phyloP scores from a whole-genome alignment of 2,329 filamentous ascomycete genomes.

The Aspergillus tubingensis region DNA sequence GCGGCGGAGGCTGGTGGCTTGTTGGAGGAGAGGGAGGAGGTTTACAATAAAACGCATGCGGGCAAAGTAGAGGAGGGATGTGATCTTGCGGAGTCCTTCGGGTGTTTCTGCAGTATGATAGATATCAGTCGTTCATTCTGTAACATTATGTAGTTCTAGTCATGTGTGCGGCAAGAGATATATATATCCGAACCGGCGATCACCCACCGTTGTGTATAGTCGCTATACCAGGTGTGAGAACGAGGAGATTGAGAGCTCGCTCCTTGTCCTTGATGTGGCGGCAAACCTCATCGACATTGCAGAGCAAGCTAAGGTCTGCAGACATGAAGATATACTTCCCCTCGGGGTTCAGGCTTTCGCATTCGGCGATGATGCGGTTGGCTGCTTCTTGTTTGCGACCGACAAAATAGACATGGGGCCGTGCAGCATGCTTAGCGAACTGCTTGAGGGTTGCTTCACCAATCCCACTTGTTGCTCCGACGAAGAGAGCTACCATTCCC shows the following conservation, averaged over 20 bases:
- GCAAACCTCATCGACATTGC: conserved; percentile 3
- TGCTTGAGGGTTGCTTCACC: conserved; percentile 50
- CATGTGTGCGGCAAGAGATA: background rate
- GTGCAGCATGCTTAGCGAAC: conserved; percentile 44
- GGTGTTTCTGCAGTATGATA: conserved; percentile 35
- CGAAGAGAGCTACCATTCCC: conserved; percentile 52
- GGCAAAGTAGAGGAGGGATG: conserved; percentile 58
- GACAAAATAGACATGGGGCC: conserved; percentile 51
- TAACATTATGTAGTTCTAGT: background rate
- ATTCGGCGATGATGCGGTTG: conserved; percentile 47
- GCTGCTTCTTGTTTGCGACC: conserved; percentile 45
- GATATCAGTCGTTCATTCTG: too few relatives aligned
- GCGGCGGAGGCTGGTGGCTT: conserved; percentile 1
- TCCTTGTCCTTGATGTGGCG: conserved; percentile 39
- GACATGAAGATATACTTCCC: conserved; percentile 14
- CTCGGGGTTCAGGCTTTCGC: conserved; percentile 44
- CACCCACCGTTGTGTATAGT: background rate
- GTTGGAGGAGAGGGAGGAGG: conserved; percentile 57
- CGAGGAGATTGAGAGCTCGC: background rate
- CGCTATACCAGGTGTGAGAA: conserved; percentile 1
- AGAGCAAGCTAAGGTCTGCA: conserved; percentile 6
- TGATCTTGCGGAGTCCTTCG: conserved; percentile 58
- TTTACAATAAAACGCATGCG: conserved; percentile 59
- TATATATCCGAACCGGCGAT: background rate
- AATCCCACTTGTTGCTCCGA: conserved; percentile 55